These are phyloP conservation scores for Helianthus annuus DNA, from an alignment of 129 eudicot species.

Conservation along the genomic window DNA sequence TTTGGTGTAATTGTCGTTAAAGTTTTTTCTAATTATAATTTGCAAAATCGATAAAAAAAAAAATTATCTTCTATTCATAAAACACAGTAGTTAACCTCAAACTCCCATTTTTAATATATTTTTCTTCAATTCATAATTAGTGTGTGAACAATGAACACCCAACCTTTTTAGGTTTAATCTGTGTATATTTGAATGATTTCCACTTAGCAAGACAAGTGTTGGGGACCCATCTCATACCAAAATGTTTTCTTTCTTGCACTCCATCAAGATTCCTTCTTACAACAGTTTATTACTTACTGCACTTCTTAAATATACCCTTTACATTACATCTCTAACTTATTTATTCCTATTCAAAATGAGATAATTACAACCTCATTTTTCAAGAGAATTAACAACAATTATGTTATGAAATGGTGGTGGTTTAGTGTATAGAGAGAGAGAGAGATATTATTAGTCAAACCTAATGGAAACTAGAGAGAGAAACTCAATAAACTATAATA, in stretches of 20 bases:
- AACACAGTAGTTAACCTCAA: slow-evolving; percentile 15
- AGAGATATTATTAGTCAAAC: slow-evolving; percentile 9
- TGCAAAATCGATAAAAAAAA: too few species aligned
- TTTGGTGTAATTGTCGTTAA: too few species aligned
- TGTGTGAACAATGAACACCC: background rate
- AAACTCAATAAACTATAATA: slow-evolving; percentile 36
- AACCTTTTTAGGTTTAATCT: slow-evolving; percentile 10
- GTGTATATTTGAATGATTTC: slow-evolving; percentile 9
- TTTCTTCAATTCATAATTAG: slow-evolving; percentile 20
- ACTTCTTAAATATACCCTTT: slow-evolving; percentile 8
- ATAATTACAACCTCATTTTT: background rate
- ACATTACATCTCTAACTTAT: slow-evolving; percentile 9
- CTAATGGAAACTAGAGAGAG: slow-evolving; percentile 54
- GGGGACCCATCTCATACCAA: slow-evolving; percentile 35
- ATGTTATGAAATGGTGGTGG: background rate
- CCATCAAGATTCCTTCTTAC: slow-evolving; percentile 33
- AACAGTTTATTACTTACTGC: slow-evolving; percentile 17
- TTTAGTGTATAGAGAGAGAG: too few species aligned
- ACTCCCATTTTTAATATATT: slow-evolving; percentile 7
- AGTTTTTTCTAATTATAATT: too few species aligned
- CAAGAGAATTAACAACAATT: background rate
- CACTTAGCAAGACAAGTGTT: slow-evolving; percentile 33
- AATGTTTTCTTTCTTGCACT: slow-evolving; percentile 32
- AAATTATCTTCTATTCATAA: too few species aligned
- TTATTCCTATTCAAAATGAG: background rate